These are phyloP conservation scores for Trichothecium roseum DNA, from an alignment of 2,329 filamentous ascomycete species.

Conservation along the genomic window DNA sequence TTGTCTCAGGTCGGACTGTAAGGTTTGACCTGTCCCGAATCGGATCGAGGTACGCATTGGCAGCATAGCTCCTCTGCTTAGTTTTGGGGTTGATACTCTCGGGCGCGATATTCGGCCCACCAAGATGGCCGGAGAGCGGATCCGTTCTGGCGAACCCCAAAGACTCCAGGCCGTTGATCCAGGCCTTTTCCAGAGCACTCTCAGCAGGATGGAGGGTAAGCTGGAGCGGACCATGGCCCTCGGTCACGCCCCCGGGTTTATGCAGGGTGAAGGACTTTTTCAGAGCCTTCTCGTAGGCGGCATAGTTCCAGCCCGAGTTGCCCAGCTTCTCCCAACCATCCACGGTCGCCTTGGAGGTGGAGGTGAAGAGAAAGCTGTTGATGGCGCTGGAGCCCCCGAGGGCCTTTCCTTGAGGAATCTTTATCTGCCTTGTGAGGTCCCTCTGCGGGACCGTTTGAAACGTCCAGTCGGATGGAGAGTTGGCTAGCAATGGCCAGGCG, in stretches of 20 bases:
- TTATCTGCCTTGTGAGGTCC: slow-evolving; percentile 8
- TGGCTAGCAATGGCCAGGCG: slow-evolving; percentile 10
- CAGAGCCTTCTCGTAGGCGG: slow-evolving; percentile 6
- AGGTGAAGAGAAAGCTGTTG: slow-evolving; percentile 14
- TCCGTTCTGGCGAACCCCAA: slow-evolving; percentile 10
- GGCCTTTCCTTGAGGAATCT: slow-evolving; percentile 11
- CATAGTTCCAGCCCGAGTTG: slow-evolving; percentile 17
- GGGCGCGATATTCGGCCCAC: slow-evolving; percentile 4
- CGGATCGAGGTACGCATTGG: slow-evolving; percentile 10
- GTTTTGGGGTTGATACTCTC: slow-evolving; percentile 13
- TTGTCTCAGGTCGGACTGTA: slow-evolving; percentile 12
- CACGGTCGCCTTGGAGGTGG: slow-evolving; percentile 9
- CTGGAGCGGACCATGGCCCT: slow-evolving; percentile 1
- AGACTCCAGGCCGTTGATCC: slow-evolving; percentile 8
- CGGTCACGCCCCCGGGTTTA: background rate
- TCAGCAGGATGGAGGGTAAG: slow-evolving; percentile 8
- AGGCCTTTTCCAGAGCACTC: slow-evolving; percentile 7
- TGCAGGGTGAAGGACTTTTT: slow-evolving; percentile 5
- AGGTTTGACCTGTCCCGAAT: slow-evolving; percentile 11
- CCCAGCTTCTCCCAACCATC: slow-evolving; percentile 16
- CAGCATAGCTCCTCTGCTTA: slow-evolving; percentile 14
- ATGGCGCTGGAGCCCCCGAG: slow-evolving; percentile 18
- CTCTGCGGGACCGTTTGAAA: slow-evolving; percentile 12
- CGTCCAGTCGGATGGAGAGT: slow-evolving; percentile 12
- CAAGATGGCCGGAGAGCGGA: slow-evolving; percentile 12